Percentiles rank a stretch among this genome's conserved stretches.
phyloP scores from a whole-genome alignment of 2,329 filamentous ascomycete genomes.

The Grosmannia huntii region DNA sequence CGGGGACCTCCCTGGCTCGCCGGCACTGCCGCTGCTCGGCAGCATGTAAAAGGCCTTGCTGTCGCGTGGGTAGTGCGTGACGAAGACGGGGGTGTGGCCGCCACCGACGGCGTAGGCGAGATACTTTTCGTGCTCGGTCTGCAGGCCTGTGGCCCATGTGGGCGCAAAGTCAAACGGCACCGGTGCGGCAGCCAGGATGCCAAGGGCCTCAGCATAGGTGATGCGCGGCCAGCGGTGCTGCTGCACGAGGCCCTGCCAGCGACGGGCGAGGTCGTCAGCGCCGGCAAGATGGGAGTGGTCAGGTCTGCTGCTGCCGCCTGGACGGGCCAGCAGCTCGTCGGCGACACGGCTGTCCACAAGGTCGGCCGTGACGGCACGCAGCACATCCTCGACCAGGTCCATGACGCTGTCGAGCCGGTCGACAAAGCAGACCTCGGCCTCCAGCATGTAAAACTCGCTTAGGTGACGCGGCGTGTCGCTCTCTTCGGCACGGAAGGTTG shows the following conservation, averaged over 20 bases:
- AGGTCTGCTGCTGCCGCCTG: slow-evolving; percentile 17
- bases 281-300: neutral
- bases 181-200: slow-evolving; percentile 48
- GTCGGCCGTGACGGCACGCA: slow-evolving; percentile 38
- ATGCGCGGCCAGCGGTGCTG: slow-evolving; percentile 59
- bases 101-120: slow-evolving; percentile 49
- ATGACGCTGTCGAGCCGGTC: slow-evolving; percentile 60
- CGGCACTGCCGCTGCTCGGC: slow-evolving; percentile 14
- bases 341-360: slow-evolving; percentile 29
- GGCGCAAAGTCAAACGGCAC: slow-evolving; percentile 53
- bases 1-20: neutral
- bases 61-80: slow-evolving; percentile 79
- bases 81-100: slow-evolving; percentile 59
- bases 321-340: slow-evolving; percentile 27
- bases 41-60: slow-evolving; percentile 80
- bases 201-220: slow-evolving; percentile 69
- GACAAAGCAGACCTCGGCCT: slow-evolving; percentile 76
- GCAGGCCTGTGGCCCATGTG: slow-evolving; percentile 58
- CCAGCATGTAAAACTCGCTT: slow-evolving; percentile 98
- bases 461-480: slow-evolving; percentile 90
- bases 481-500: slow-evolving; percentile 84
- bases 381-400: slow-evolving; percentile 66
- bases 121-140: slow-evolving; percentile 87
- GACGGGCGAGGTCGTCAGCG: slow-evolving; percentile 14
- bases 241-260: slow-evolving; percentile 59